Base-by-base conservation (phyloP, 75 land plant genomes). In the Isoetes taiwanensis region DNA sequence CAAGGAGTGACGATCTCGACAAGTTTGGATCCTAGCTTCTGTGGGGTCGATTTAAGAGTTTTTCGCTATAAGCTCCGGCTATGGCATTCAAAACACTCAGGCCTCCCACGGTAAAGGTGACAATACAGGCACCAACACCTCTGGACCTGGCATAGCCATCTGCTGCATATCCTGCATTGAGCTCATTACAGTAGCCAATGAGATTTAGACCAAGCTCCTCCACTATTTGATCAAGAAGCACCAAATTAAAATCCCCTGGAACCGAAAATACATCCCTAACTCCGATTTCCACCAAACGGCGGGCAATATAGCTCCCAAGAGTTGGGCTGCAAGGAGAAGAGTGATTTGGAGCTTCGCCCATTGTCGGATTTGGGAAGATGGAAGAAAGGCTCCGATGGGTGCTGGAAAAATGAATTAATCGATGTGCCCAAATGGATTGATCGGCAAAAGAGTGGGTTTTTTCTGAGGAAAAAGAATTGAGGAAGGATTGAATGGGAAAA, bases 211-310 rank as follows among this genome's bases (percentile, higher is more conserved):
- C 50, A 6, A 23, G 50, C 12, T 46, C n/a, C 12, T 5, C 50
- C 5, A 46, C 23, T 16, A 46, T 16, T 3, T 46, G 16, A n/a
- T 46, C 50, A 23, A 46, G 50, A n/a, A 46, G 50, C 8, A 46
- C n/a, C 12, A 46, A 23, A 19, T 46, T 46, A 23, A 46, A 46
- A 19, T 46, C 50, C 50, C 50, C 50, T 5, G 50, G 50, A n/a
- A 46, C 50, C 6, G 50, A 6, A n/a, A 46, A 46, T 23, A 46
- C 50, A n/a, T 46, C 50, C n/a, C 50, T 46, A 19, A 46, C 50
- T 4, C 50, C 50, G 50, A 46, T n/a, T 23, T 46, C 50, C 25
- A 46, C 50, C 50, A 46, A 23, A 4, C 50, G 6, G 21, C 50
- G 50, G 19, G 50, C 50, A 4, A 46, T 5, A 19, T 46, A 23